Percentiles rank a stretch among this genome's conserved stretches.
Evolutionary conservation across 2,329 filamentous ascomycete genomes (phyloP).

Genomic region (Epichloe glyceriae): DNA sequence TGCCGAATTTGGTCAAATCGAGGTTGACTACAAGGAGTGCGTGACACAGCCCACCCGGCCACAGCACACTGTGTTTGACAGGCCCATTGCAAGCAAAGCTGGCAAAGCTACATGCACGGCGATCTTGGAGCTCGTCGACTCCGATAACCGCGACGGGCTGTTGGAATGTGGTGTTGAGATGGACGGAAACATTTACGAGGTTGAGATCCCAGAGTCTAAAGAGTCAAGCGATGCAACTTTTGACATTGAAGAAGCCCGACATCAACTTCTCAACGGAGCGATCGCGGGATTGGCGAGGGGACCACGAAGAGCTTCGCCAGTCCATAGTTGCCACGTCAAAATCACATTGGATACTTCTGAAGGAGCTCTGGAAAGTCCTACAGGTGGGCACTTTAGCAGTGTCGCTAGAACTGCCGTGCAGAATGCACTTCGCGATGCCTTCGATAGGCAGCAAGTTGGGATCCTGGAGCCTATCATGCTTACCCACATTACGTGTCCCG

Average conservation of each 20-base stretch:
- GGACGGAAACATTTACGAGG: constrained; percentile 59
- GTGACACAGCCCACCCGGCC: constrained; percentile 44
- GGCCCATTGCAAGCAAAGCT: constrained; percentile 64
- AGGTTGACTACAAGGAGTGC: constrained; percentile 90
- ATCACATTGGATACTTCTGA: constrained; percentile 54
- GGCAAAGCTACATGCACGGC: constrained; percentile 68
- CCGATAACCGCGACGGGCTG: constrained; percentile 23
- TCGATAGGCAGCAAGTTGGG: constrained; percentile 39
- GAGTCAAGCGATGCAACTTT: constrained; percentile 34
- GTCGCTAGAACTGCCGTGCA: constrained; percentile 50
- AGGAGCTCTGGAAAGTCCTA: constrained; percentile 42
- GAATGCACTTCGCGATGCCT: constrained; percentile 51
- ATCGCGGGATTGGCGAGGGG: constrained; percentile 76
- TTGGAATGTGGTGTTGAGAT: constrained; percentile 33
- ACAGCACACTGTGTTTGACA: constrained; percentile 57
- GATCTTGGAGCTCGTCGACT: constrained; percentile 47
- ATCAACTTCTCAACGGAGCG: constrained; percentile 63
- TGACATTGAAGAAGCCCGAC: constrained; percentile 35
- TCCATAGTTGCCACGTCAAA: constrained; percentile 62
- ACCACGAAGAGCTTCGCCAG: constrained; percentile 64
- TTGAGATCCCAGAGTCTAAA: constrained; percentile 37
- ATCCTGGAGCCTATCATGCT: constrained; percentile 93
- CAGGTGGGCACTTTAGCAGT: constrained; percentile 56
- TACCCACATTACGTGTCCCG: constrained; percentile 71
- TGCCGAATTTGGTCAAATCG: constrained; percentile 77